Evolutionary conservation across 108 stramenopile species (phyloP).

Genomic region (Skeletonema costatum): DNA sequence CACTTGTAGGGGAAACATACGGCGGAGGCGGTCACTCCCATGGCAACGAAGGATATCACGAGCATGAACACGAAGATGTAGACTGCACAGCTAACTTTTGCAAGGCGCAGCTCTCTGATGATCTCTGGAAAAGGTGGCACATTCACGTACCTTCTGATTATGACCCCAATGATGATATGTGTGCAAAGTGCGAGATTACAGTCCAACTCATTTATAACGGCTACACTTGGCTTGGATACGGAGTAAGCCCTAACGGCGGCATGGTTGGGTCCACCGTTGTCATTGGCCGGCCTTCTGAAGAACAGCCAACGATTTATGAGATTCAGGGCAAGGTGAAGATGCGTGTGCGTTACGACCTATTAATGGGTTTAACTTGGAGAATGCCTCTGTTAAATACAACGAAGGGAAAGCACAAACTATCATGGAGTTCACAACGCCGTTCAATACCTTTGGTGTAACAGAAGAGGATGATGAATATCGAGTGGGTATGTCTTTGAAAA

Average conservation of each 20-base stretch:
- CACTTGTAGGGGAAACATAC: background rate
- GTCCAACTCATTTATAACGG: conserved; percentile 23
- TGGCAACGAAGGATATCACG: background rate
- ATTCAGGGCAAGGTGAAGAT: conserved; percentile 23
- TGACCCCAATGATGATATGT: conserved; percentile 4
- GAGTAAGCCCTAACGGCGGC: conserved; percentile 20
- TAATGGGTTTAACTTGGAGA: conserved; percentile 7
- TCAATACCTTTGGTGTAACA: conserved; percentile 23
- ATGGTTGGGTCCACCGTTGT: conserved; percentile 42
- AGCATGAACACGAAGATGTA: background rate
- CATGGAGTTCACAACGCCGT: conserved; percentile 43
- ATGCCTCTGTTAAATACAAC: conserved; percentile 27
- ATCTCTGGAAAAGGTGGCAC: conserved; percentile 23
- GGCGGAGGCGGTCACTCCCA: background rate
- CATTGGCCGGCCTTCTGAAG: conserved; percentile 13
- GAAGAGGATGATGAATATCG: conserved; percentile 6
- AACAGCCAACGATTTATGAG: conserved; percentile 20
- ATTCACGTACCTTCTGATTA: conserved; percentile 25
- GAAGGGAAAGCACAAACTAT: conserved; percentile 22
- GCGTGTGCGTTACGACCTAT: conserved; percentile 2
- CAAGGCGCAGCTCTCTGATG: conserved; percentile 5
- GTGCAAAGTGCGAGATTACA: conserved; percentile 32
- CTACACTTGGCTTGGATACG: conserved; percentile 38
- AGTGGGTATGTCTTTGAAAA: conserved; percentile 12
- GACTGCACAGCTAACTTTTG: conserved; percentile 8